phyloP scores from a whole-genome alignment of 2,329 filamentous ascomycete genomes.

The Scytalidium sp. region DNA sequence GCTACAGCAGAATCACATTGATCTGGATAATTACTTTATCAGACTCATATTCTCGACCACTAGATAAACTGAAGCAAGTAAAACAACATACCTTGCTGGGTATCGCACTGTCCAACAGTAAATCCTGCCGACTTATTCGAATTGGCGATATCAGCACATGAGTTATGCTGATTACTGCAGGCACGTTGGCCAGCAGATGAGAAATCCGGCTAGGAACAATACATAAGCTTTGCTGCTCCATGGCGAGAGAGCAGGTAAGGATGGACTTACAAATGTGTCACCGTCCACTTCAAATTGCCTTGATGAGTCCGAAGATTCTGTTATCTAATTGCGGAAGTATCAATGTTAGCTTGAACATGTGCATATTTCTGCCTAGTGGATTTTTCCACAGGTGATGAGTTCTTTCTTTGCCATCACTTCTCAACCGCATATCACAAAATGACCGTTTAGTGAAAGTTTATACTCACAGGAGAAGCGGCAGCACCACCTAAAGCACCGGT shows the following conservation, averaged over 20 bases:
- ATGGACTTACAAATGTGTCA: constrained; percentile 11
- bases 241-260: not conserved
- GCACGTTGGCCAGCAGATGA: constrained; percentile 7
- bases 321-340: constrained; percentile 5
- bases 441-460: not conserved
- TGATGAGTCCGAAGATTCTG: constrained; percentile 4
- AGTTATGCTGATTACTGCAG: constrained; percentile 17
- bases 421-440: too few species aligned
- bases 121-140: constrained; percentile 6
- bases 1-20: not conserved
- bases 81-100: constrained; percentile 12
- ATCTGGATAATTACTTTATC: not conserved
- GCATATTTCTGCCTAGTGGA: not conserved
- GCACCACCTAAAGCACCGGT: constrained; percentile 12
- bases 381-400: not conserved
- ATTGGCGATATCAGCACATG: constrained; percentile 14
- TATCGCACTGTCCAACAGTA: constrained; percentile 11
- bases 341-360: not conserved
- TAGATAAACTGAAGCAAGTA: not conserved
- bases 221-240: not conserved
- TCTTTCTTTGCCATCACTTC: not conserved
- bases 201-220: constrained; percentile 5
- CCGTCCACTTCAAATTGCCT: constrained; percentile 13
- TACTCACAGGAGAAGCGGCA: constrained; percentile 3
- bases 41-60: not conserved